Evolutionary conservation across 345 rosid species (phyloP).

Genomic region (Lepidium africanum): DNA sequence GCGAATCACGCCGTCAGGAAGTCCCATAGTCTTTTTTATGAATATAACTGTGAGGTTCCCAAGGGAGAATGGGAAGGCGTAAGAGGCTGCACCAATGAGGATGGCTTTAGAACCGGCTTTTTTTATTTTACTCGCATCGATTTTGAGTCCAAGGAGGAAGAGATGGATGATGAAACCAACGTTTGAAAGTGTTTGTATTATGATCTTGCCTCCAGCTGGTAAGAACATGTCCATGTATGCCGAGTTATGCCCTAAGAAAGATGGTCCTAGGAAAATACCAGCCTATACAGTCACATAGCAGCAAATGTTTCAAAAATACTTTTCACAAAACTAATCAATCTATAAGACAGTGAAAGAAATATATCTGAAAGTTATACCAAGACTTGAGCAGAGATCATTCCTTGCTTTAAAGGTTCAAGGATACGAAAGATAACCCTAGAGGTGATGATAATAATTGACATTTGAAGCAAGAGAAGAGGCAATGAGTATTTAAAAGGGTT

Average conservation of each 20-base stretch:
- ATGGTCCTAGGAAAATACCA: conserved; percentile 26
- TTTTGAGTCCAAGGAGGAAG: conserved; percentile 24
- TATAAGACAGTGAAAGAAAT: neutral
- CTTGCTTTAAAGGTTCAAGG: conserved; percentile 21
- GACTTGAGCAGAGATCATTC: conserved; percentile 31
- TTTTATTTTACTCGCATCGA: conserved; percentile 21
- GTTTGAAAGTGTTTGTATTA: conserved; percentile 24
- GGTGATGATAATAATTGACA: conserved; percentile 21
- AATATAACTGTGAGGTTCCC: conserved; percentile 13
- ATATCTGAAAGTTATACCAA: conserved; percentile 12
- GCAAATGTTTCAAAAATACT: neutral
- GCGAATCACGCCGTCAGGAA: neutral
- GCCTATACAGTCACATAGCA: conserved; percentile 18
- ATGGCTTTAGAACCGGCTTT: conserved; percentile 19
- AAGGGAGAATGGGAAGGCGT: conserved; percentile 23
- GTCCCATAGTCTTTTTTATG: neutral
- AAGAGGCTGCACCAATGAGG: conserved; percentile 26
- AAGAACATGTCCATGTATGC: conserved; percentile 1
- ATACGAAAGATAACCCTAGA: conserved; percentile 18
- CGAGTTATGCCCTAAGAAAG: conserved; percentile 20
- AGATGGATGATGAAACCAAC: conserved; percentile 28
- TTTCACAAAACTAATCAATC: neutral
- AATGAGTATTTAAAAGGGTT: conserved; percentile 23
- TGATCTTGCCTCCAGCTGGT: conserved; percentile 20
- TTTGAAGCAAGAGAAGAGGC: conserved; percentile 20